A percentile compares a stretch with the other conserved stretches of the same genome.
Evolutionary conservation across 1,139 yeast genomes (phyloP).

Genomic region (Debaryomyces singareniensis): DNA sequence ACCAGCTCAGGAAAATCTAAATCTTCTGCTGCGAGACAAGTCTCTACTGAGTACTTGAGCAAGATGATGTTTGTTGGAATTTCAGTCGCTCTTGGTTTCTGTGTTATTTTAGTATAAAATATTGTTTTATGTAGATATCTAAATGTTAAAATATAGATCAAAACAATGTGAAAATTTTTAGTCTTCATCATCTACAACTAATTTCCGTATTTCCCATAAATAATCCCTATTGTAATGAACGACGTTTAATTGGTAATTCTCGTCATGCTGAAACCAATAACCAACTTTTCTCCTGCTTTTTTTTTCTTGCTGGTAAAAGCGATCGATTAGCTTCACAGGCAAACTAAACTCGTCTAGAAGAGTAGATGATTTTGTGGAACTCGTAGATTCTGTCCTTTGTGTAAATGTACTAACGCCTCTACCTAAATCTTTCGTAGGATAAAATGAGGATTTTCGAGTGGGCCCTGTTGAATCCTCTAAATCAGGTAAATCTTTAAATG

Average conservation of each 20-base stretch:
- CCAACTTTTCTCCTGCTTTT: constrained; percentile 42
- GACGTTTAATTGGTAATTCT: constrained; percentile 17
- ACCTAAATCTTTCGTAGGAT: constrained; percentile 12
- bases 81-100: constrained; percentile 15
- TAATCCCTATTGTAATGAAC: constrained; percentile 25
- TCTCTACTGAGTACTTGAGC: constrained; percentile 12
- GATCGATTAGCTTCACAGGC: constrained; percentile 30
- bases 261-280: constrained; percentile 48
- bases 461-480: constrained; percentile 1
- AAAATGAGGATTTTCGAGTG: constrained; percentile 6
- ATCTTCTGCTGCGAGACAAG: constrained; percentile 11
- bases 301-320: constrained; percentile 45
- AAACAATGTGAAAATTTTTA: too few species aligned
- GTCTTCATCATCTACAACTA: constrained; percentile 39
- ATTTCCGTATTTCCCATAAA: constrained; percentile 48
- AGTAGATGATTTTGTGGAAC: constrained; percentile 9
- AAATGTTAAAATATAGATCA: too few species aligned
- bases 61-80: constrained; percentile 18
- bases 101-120: constrained; percentile 14
- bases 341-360: constrained; percentile 38
- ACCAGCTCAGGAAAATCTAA: constrained; percentile 4
- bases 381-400: constrained; percentile 30
- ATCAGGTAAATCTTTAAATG: constrained; percentile 49
- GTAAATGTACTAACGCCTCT: constrained; percentile 26
- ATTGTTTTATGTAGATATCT: neutral